Percentiles rank a stretch among this genome's conserved stretches.
Conservation (phyloP, 345 rosid genomes). For the Gossypium bickii region DNA sequence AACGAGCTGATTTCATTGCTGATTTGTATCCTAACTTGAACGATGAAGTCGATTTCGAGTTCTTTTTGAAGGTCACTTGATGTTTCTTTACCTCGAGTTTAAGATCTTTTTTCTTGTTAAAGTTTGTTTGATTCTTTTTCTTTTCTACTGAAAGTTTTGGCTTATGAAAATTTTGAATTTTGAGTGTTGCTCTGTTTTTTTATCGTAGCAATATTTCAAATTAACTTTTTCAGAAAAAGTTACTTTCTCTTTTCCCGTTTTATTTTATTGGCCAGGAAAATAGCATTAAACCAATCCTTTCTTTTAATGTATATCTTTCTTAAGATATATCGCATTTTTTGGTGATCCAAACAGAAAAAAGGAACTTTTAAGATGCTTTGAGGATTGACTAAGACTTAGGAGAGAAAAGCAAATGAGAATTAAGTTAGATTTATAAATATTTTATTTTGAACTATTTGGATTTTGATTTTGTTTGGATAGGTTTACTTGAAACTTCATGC, state of each 20-base stretch:
- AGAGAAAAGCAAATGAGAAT: background rate
- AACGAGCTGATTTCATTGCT: conserved; percentile 60
- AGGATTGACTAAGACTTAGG: background rate
- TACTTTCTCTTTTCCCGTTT: background rate
- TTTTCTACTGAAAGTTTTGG: background rate
- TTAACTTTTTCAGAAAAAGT: background rate
- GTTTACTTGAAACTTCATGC: conserved; percentile 82
- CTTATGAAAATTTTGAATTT: background rate
- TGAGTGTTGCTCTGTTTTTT: background rate
- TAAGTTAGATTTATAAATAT: background rate
- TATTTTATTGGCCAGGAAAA: conserved; percentile 1
- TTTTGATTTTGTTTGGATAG: conserved; percentile 26
- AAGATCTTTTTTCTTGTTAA: background rate
- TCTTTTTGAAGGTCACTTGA: conserved; percentile 68
- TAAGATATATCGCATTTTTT: background rate
- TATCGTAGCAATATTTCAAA: background rate
- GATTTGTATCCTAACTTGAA: conserved; percentile 53
- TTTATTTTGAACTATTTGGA: background rate
- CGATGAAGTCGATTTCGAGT: conserved; percentile 94
- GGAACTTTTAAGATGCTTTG: background rate
- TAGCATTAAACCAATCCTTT: background rate
- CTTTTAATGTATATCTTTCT: background rate
- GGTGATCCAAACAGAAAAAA: background rate
- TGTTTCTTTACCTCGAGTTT: background rate
- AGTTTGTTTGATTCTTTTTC: background rate